Percentiles rank a stretch among this genome's conserved stretches.
These are phyloP conservation scores for Hansenula lynferdii DNA, from an alignment of 1,139 yeast species.

Conservation along the genomic window DNA sequence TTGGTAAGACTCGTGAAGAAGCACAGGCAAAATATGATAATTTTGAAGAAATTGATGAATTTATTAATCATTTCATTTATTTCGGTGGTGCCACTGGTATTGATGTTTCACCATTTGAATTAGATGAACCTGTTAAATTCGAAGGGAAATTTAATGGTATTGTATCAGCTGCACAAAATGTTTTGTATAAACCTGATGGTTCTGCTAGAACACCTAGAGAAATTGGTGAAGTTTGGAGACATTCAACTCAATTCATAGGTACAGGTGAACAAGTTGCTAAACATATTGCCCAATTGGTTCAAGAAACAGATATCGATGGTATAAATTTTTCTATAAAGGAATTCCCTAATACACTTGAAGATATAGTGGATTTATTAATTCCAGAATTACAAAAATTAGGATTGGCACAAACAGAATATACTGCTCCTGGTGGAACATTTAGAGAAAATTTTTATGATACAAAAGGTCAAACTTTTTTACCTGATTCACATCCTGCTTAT, in stretches of 20 bases:
- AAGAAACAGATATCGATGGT: slow-evolving; percentile 30
- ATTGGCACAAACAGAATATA: slow-evolving; percentile 22
- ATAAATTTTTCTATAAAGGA: slow-evolving; percentile 28
- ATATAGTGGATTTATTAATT: slow-evolving; percentile 26
- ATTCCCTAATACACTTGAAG: slow-evolving; percentile 28
- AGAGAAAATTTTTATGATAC: slow-evolving; percentile 1
- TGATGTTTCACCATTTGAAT: slow-evolving; percentile 28
- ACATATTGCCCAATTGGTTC: slow-evolving; percentile 27
- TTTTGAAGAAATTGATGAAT: slow-evolving; percentile 24
- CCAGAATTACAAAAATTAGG: slow-evolving; percentile 29
- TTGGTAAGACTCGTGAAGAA: slow-evolving; percentile 28
- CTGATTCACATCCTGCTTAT: slow-evolving; percentile 30
- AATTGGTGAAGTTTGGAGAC: slow-evolving; percentile 1
- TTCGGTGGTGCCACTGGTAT: slow-evolving; percentile 34
- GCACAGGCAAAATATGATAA: slow-evolving; percentile 27
- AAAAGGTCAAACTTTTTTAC: slow-evolving; percentile 5
- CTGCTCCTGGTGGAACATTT: slow-evolving; percentile 21
- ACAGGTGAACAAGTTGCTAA: slow-evolving; percentile 28
- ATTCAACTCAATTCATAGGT: slow-evolving; percentile 20
- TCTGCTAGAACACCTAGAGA: slow-evolving; percentile 2
- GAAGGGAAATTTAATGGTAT: slow-evolving; percentile 24
- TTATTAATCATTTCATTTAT: slow-evolving; percentile 33
- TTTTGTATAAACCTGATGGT: neutral
- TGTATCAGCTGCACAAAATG: slow-evolving; percentile 13
- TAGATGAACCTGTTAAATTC: slow-evolving; percentile 26